Evolutionary conservation across 108 stramenopile species (phyloP).

Genomic region (Hondaea fermentalgiana): DNA sequence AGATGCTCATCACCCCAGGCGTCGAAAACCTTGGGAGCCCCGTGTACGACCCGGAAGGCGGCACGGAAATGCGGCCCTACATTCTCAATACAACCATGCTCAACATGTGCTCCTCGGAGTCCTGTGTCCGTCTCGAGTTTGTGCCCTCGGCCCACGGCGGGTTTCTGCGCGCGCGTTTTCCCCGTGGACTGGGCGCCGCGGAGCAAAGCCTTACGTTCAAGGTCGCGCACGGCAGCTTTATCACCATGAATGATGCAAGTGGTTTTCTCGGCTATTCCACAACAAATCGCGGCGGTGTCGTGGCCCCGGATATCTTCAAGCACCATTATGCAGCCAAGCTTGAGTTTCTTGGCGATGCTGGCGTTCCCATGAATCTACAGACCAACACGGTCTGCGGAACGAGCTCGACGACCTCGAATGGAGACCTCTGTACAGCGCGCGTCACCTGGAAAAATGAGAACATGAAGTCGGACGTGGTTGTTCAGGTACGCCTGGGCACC

Average conservation of each 20-base stretch:
- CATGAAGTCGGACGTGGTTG: background rate
- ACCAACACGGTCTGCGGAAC: background rate
- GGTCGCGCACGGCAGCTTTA: background rate
- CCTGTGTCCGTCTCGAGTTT: background rate
- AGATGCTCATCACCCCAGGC: background rate
- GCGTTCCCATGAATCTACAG: background rate
- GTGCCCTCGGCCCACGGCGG: background rate
- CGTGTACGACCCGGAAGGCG: background rate
- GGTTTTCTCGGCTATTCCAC: background rate
- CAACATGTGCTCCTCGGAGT: background rate
- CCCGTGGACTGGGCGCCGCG: background rate
- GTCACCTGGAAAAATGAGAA: background rate
- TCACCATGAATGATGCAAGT: background rate
- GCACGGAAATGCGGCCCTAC: background rate
- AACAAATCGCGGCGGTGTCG: background rate
- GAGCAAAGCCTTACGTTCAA: background rate
- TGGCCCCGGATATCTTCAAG: background rate
- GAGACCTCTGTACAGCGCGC: background rate
- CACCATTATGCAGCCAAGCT: background rate
- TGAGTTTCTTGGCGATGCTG: background rate
- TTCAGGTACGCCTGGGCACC: slow-evolving; percentile 15
- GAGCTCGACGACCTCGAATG: background rate
- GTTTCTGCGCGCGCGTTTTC: background rate
- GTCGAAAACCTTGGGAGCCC: background rate
- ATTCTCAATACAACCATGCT: background rate